phyloP scores from a whole-genome alignment of 345 rosid genomes.

The Eucalyptus sp. region DNA sequence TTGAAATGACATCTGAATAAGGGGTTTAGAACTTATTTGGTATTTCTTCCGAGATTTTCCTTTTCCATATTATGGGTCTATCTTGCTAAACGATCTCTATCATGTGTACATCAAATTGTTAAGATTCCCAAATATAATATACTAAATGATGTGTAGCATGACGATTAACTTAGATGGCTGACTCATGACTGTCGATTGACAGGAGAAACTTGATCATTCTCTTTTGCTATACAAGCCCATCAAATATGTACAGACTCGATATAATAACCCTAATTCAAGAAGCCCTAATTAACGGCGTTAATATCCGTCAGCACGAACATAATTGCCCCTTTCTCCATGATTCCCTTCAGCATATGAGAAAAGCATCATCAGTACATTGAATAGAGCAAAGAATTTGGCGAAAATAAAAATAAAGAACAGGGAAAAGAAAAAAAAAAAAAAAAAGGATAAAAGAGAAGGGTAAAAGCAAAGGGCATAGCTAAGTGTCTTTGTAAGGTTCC shows the following conservation, averaged over 20 bases:
- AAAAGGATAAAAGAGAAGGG: background rate
- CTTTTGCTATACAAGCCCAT: background rate
- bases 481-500: background rate
- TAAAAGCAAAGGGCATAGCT: background rate
- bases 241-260: background rate
- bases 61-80: background rate
- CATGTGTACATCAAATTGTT: background rate
- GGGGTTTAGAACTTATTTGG: background rate
- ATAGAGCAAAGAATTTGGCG: background rate
- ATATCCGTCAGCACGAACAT: background rate
- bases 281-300: background rate
- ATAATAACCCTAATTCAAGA: background rate
- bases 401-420: background rate
- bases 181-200: background rate
- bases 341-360: background rate
- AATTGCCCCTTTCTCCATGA: background rate
- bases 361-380: background rate
- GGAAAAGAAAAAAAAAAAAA: background rate
- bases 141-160: background rate
- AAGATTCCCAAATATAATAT: background rate
- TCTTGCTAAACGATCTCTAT: background rate
- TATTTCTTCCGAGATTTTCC: background rate
- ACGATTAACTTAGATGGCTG: background rate
- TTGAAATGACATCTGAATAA: background rate
- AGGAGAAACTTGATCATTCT: background rate